Evolutionary conservation across 2,329 filamentous ascomycete genomes (phyloP), one percentile per base, ranked within the genome.

Genomic region (Colletotrichum scovillei): DNA sequence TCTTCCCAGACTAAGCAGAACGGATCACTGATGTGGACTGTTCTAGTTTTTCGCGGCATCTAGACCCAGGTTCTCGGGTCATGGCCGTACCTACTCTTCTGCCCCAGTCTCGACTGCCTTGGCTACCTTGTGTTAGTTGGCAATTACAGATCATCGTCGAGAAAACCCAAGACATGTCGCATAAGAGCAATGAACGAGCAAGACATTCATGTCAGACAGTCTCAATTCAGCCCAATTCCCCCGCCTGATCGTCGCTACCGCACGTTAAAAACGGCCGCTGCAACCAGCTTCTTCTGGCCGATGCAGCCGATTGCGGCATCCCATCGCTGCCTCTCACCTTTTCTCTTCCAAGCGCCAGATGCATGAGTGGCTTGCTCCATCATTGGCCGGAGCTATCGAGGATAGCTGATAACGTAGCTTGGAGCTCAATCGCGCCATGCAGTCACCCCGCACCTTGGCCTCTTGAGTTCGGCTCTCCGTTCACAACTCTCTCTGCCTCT

Each of bases 231-330:
- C 30, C 24, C 24, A 30, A 32, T 53, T 30, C 32, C 55, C 60
- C 56, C 67, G 56, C 67, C 58, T 53, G 60, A 73, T 70, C 67
- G 67, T 35, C 60, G 52, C 56, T 28, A n/a, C 32, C 67, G 67
- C 60, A 60, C 42, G 65, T 65, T 32, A 52, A 24, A 19, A 73
- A 73, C 67, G 71, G 67, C 67, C 46, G 22, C 35, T 56, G 53
- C 56, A 38, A 49, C 42, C 32, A 14, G 5, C 60, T 24, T 65
- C 8, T 66, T 66, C 60, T 62, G 71, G 67, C 19, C 65, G 35
- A n/a, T 49, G 8, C 14, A 70, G 46, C 62, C 46, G 71, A 62
- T 66, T 70, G 71, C 67, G 56, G 71, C 70, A 42, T 24, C 53
- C 19, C 42, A 49, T 49, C 42, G 42, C 42, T 9, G 19, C 7